Evolutionary conservation across 768 basidiomycete genomes (phyloP), one percentile per base, ranked within the genome.

Genomic region (Pisolithus albus): DNA sequence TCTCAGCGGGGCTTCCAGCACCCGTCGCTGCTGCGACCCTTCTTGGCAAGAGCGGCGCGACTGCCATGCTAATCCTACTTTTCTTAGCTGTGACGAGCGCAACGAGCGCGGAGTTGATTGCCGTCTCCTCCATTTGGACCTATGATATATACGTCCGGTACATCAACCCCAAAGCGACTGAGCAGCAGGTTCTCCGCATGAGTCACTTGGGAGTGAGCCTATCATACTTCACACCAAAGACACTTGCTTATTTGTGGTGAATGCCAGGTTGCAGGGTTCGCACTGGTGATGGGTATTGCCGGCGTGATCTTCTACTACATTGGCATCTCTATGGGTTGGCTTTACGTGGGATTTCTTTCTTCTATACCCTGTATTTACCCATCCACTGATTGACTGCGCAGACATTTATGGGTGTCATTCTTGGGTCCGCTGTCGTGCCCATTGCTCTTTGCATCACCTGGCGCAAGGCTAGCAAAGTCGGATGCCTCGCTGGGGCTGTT

Each of bases 261-360:
- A 32, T 36, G 24, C 2, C 51, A 86, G 82, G 83, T 91, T 30
- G 79, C 72, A 0, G 64, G 79, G 24, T 90, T 86, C 60, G 88
- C 86, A 0, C 58, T 92, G 38, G 74, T 88, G 34, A 92, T 91
- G 78, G 91, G 83, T 19, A 59, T 92, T n/a, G 83, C 86, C 0
- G 91, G 91, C 0, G 66, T 87, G 28, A 85, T 91, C 47, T 95
- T 95, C 75, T 90, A 74, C 69, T 92, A 87, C 64, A 91, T 93
- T 56, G 92, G 92, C 7, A 83, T 94, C 24, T 89, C 86, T 23
- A 86, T 94, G 86, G 92, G 92, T 19, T 94, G 91, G 89, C 82
- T 94, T 50, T 93, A 93, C 58, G 86, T 89, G 57, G 46, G 84
- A 75, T 21, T 37, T 7, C n/a, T 21, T 37, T 7, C n/a, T n/a